Conservation (phyloP, 306 rosid genomes). For the Dryas drummondii region DNA sequence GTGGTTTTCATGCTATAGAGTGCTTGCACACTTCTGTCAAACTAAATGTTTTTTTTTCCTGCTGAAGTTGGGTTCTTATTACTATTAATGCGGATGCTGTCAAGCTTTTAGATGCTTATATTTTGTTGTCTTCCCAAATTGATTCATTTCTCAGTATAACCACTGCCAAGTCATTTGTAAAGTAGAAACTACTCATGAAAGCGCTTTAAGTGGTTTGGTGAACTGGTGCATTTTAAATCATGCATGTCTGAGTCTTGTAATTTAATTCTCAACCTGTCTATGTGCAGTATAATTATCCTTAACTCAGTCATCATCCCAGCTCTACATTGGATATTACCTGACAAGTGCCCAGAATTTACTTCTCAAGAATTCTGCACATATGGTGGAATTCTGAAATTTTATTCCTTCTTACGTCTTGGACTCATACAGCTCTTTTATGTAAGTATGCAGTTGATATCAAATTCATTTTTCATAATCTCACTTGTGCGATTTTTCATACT, state of each 20-base stretch:
- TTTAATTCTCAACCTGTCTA: conserved; percentile 28
- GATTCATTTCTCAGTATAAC: neutral
- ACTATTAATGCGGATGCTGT: neutral
- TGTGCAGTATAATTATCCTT: conserved; percentile 70
- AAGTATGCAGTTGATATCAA: conserved; percentile 39
- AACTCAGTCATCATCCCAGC: conserved; percentile 68
- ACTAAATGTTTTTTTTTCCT: neutral
- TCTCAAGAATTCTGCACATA: conserved; percentile 49
- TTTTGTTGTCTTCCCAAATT: neutral
- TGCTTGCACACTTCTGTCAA: neutral
- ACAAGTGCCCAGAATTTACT: conserved; percentile 42
- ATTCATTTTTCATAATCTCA: neutral
- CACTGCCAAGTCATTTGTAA: neutral
- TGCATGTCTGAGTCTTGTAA: neutral
- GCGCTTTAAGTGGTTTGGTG: neutral
- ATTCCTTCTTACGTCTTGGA: conserved; percentile 62
- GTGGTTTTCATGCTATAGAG: neutral
- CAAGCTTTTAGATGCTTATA: neutral
- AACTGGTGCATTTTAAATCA: neutral
- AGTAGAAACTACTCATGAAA: neutral
- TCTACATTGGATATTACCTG: conserved; percentile 78
- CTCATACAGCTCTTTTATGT: conserved; percentile 79
- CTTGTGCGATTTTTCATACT: neutral
- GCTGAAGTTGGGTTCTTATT: neutral
- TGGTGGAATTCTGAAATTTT: conserved; percentile 51